Evolutionary conservation across 2,329 filamentous ascomycete genomes (phyloP).

Genomic region (Zymoseptoria crescenta): DNA sequence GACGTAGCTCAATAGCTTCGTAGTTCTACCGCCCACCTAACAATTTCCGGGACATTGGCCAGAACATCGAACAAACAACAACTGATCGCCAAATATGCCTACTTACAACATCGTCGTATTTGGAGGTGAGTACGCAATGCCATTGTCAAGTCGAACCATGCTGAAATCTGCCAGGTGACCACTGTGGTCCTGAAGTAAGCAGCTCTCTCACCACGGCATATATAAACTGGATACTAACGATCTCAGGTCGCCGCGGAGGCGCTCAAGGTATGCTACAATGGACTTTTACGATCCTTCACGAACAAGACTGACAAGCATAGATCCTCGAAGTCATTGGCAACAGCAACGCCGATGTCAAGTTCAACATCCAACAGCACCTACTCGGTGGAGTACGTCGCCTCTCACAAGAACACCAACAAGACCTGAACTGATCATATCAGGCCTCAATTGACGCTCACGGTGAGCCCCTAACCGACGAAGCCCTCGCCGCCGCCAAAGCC

Average conservation of each 20-base stretch:
- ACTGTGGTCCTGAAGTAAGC: conserved; percentile 75
- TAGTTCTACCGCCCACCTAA: no score
- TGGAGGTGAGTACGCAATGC: conserved; percentile 8
- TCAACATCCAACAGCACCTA: conserved; percentile 84
- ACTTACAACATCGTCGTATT: conserved; percentile 23
- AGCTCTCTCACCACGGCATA: neutral
- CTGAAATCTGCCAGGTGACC: conserved; percentile 45
- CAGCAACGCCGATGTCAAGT: conserved; percentile 61
- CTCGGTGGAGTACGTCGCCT: conserved; percentile 72
- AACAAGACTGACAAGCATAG: conserved; percentile 38
- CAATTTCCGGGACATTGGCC: no score
- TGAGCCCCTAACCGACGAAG: conserved; percentile 70
- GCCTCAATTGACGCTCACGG: conserved; percentile 81
- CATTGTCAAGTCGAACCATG: neutral
- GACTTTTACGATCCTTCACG: neutral
- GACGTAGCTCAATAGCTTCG: no score
- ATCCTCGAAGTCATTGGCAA: conserved; percentile 72
- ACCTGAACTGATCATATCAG: conserved; percentile 38
- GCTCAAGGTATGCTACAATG: conserved; percentile 58
- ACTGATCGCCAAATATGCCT: conserved; percentile 12
- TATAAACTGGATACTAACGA: conserved; percentile 7
- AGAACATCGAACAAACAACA: neutral
- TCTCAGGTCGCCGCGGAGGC: conserved; percentile 70
- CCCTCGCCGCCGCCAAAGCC: conserved; percentile 71
- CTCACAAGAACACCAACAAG: neutral